A percentile compares a stretch with the other conserved stretches of the same genome.
phyloP scores from a whole-genome alignment of 352 stramenopile species.

The Globisporangium parvum region DNA sequence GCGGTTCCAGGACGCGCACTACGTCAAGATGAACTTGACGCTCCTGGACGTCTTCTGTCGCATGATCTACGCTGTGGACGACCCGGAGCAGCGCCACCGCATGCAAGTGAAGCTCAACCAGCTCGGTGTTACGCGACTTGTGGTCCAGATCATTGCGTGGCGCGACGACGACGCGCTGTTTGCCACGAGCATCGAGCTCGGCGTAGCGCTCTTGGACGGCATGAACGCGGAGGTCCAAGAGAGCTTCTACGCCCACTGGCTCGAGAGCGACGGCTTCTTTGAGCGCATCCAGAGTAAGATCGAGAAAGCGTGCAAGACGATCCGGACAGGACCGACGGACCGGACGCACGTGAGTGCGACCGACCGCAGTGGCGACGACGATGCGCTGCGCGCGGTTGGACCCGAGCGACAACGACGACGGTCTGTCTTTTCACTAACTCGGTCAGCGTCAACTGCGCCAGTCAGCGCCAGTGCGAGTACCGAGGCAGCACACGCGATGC shows the following conservation, averaged over 20 bases:
- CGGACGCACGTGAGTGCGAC: neutral
- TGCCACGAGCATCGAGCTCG: conserved; percentile 49
- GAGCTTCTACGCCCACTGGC: conserved; percentile 49
- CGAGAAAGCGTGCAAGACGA: conserved; percentile 38
- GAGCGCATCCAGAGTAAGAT: conserved; percentile 38
- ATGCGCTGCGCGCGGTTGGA: neutral
- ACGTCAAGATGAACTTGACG: conserved; percentile 63
- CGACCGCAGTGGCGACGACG: neutral
- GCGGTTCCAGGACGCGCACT: conserved; percentile 42
- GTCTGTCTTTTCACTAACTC: conserved; percentile 12
- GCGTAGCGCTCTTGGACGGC: conserved; percentile 58
- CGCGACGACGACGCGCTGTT: conserved; percentile 54
- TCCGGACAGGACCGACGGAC: conserved; percentile 26
- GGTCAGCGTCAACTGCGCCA: conserved; percentile 1
- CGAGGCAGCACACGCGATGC: neutral
- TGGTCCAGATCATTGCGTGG: conserved; percentile 52
- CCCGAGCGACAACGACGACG: neutral
- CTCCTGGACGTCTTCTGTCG: conserved; percentile 65
- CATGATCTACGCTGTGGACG: conserved; percentile 64
- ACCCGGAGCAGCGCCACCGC: conserved; percentile 33
- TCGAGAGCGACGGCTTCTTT: conserved; percentile 44
- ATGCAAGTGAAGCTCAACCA: conserved; percentile 72
- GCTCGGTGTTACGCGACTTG: conserved; percentile 52
- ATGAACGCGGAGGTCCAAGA: conserved; percentile 80
- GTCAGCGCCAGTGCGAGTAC: too few relatives aligned